Evolutionary conservation across 2,329 filamentous ascomycete genomes (phyloP).

Genomic region (Stenocarpella maydis): DNA sequence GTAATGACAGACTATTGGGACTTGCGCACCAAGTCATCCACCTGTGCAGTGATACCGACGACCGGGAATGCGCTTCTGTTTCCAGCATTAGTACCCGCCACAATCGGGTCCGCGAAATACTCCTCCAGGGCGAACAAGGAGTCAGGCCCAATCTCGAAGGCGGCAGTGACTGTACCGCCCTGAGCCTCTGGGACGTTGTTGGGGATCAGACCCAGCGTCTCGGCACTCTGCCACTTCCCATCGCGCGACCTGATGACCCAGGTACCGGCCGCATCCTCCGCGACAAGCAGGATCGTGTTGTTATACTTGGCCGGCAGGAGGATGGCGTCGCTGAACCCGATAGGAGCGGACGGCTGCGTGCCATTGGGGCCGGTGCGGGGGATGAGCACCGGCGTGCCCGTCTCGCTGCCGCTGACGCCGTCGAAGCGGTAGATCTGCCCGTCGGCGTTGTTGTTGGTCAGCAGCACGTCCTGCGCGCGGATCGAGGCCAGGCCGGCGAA

Average conservation of each 20-base stretch:
- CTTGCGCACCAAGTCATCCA: constrained; percentile 38
- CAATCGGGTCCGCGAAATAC: constrained; percentile 40
- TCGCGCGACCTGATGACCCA: constrained; percentile 49
- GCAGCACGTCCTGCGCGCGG: constrained; percentile 39
- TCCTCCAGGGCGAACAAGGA: constrained; percentile 41
- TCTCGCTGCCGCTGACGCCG: constrained; percentile 35
- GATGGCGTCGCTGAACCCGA: constrained; percentile 39
- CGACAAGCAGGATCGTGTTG: constrained; percentile 46
- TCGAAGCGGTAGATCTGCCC: constrained; percentile 49
- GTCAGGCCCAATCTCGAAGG: constrained; percentile 40
- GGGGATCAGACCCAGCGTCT: constrained; percentile 46
- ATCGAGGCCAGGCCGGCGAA: constrained; percentile 42
- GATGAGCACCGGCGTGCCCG: constrained; percentile 40
- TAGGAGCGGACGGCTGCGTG: constrained; percentile 39
- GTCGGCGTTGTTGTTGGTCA: constrained; percentile 44
- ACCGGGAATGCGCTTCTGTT: constrained; percentile 43
- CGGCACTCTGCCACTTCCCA: constrained; percentile 45
- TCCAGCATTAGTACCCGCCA: constrained; percentile 42
- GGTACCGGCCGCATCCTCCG: constrained; percentile 44
- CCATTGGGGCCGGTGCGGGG: constrained; percentile 37
- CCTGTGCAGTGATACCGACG: constrained; percentile 42
- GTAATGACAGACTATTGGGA: not conserved
- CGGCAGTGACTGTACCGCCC: constrained; percentile 38
- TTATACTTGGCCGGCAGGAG: constrained; percentile 46
- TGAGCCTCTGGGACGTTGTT: constrained; percentile 38